These are phyloP conservation scores for Saururus chinensis DNA, from an alignment of 164 flowering plant species.

Conservation along the genomic window DNA sequence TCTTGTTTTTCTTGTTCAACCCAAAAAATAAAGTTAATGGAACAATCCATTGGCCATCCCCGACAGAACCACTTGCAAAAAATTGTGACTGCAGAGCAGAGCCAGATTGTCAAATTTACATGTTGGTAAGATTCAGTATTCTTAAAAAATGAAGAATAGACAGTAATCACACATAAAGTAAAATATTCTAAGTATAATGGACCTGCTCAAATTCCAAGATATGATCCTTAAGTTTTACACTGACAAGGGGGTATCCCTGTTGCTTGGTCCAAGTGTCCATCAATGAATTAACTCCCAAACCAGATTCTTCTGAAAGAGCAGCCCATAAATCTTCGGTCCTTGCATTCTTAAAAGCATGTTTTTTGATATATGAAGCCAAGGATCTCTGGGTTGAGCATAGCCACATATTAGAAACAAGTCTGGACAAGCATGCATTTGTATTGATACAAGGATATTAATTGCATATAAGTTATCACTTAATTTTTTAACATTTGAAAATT, in stretches of 20 bases:
- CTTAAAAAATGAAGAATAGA: not conserved
- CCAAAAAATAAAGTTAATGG: conserved; percentile 79
- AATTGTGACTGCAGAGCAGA: conserved; percentile 61
- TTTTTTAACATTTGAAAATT: not conserved
- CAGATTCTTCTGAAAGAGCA: conserved; percentile 82
- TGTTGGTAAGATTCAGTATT: not conserved
- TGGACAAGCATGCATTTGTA: no score
- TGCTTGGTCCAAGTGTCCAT: conserved; percentile 98
- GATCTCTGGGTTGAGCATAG: conserved; percentile 34
- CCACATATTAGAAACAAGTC: not conserved
- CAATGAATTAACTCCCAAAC: conserved; percentile 73
- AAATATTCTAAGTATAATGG: not conserved
- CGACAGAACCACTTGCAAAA: conserved; percentile 61
- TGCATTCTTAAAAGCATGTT: conserved; percentile 70
- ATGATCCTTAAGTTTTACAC: conserved; percentile 47
- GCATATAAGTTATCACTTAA: not conserved
- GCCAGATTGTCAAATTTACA: not conserved
- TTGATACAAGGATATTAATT: not conserved
- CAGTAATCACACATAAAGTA: not conserved
- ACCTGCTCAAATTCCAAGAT: conserved; percentile 91
- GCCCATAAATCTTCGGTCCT: conserved; percentile 95
- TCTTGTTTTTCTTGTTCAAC: conserved; percentile 55
- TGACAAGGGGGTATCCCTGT: conserved; percentile 87
- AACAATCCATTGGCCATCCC: conserved; percentile 90
- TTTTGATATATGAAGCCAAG: conserved; percentile 77